phyloP scores from a whole-genome alignment of 352 stramenopile species.

The Globisporangium spinosum region DNA sequence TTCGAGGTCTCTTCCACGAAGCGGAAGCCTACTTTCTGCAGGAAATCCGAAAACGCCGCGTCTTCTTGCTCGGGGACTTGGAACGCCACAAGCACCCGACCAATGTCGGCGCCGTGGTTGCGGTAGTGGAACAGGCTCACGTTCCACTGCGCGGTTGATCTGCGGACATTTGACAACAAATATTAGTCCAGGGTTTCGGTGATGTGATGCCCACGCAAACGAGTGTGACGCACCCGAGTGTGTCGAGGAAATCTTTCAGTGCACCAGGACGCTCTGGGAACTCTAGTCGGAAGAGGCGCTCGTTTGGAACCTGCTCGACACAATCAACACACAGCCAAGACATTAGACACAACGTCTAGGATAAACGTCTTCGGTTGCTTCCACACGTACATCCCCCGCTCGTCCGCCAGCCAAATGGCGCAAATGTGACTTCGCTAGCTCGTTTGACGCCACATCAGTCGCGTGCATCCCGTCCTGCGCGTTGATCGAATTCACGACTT shows the following conservation, averaged over 20 bases:
- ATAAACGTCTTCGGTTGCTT: neutral
- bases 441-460: slow-evolving; percentile 93
- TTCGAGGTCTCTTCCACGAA: slow-evolving; percentile 87
- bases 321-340: neutral
- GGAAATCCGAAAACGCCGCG: slow-evolving; percentile 54
- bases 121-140: slow-evolving; percentile 98
- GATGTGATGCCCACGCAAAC: neutral
- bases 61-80: slow-evolving; percentile 82
- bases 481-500: slow-evolving; percentile 71
- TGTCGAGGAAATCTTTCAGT: slow-evolving; percentile 91
- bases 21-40: slow-evolving; percentile 68
- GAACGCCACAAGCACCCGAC: slow-evolving; percentile 95
- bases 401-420: slow-evolving; percentile 94
- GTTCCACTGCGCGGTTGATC: slow-evolving; percentile 87
- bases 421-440: slow-evolving; percentile 95
- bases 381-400: slow-evolving; percentile 46
- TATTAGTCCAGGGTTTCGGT: neutral
- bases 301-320: slow-evolving; percentile 64
- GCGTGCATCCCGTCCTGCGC: slow-evolving; percentile 82
- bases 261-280: slow-evolving; percentile 93
- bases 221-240: slow-evolving; percentile 47
- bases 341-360: neutral
- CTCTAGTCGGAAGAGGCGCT: slow-evolving; percentile 95
- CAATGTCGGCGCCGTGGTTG: slow-evolving; percentile 98
- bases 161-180: neutral